phyloP scores from a whole-genome alignment of 441 rosid genomes.

The Euphorbia schlechtendalii region DNA sequence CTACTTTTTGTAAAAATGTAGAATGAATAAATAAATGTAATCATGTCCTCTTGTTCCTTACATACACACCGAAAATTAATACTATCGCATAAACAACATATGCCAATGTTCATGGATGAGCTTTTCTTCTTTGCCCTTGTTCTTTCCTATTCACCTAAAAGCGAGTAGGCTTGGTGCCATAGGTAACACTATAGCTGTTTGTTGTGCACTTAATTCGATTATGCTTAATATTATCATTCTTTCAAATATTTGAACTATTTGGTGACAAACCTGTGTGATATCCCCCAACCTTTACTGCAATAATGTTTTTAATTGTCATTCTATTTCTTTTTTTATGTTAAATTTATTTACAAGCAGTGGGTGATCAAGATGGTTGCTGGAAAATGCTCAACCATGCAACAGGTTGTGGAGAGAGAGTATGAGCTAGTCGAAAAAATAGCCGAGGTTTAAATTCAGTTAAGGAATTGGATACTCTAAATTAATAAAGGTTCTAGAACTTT shows the following conservation, averaged over 20 bases:
- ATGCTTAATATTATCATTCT: not conserved
- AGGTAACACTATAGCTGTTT: conserved; percentile 33
- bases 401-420: conserved; percentile 67
- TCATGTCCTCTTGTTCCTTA: conserved; percentile 11
- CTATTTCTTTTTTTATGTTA: conserved; percentile 10
- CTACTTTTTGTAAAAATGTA: not conserved
- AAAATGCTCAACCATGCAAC: conserved; percentile 37
- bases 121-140: conserved; percentile 67
- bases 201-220: conserved; percentile 6
- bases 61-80: conserved; percentile 53
- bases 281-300: not conserved
- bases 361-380: conserved; percentile 63
- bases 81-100: conserved; percentile 41
- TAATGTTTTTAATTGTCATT: not conserved
- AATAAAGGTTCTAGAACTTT: conserved; percentile 45
- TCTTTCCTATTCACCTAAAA: conserved; percentile 78
- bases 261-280: not conserved
- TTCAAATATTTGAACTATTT: not conserved
- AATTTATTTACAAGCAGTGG: conserved; percentile 64
- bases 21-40: conserved; percentile 4
- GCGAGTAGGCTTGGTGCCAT: conserved; percentile 94
- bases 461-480: conserved; percentile 39
- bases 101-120: conserved; percentile 51
- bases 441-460: conserved; percentile 64
- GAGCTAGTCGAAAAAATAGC: conserved; percentile 79